Evolutionary conservation across 768 basidiomycete genomes (phyloP).

Genomic region (Suillus lakei): DNA sequence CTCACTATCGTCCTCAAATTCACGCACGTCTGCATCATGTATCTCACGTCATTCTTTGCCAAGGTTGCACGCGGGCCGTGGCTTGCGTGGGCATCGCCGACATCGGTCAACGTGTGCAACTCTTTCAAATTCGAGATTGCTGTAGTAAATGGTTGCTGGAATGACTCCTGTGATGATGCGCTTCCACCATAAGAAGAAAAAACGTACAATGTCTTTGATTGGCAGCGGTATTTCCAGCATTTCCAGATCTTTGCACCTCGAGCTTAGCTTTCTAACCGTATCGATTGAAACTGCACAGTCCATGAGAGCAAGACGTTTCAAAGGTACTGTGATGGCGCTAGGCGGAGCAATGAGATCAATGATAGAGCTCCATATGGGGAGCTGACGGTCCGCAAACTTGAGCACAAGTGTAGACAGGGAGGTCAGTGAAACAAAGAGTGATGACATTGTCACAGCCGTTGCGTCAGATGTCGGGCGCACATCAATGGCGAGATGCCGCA

Average conservation of each 20-base stretch:
- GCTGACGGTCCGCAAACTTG: constrained; percentile 11
- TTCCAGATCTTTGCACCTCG: constrained; percentile 50
- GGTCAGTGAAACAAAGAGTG: constrained; percentile 6
- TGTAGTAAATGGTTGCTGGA: constrained; percentile 36
- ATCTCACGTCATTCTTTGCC: constrained; percentile 39
- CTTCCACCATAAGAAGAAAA: background rate
- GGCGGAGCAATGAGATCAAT: constrained; percentile 43
- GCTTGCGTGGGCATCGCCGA: constrained; percentile 43
- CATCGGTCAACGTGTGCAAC: constrained; percentile 51
- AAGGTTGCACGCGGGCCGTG: constrained; percentile 47
- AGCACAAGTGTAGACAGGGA: constrained; percentile 7
- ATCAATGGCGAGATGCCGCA: constrained; percentile 61
- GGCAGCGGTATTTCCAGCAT: constrained; percentile 56
- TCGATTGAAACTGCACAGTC: constrained; percentile 48
- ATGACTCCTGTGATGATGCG: background rate
- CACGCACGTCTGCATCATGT: constrained; percentile 46
- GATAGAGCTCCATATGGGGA: constrained; percentile 42
- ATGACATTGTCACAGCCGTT: background rate
- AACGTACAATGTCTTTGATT: constrained; percentile 51
- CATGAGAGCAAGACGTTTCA: constrained; percentile 51
- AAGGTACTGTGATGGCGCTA: constrained; percentile 43
- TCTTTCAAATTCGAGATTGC: constrained; percentile 42
- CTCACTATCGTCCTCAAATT: constrained; percentile 52
- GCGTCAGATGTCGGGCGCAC: constrained; percentile 38
- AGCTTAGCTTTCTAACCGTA: constrained; percentile 46